These are phyloP conservation scores for Radiomyces spectabilis DNA, from an alignment of 192 early-diverging fungal genomes.

Conservation along the genomic window DNA sequence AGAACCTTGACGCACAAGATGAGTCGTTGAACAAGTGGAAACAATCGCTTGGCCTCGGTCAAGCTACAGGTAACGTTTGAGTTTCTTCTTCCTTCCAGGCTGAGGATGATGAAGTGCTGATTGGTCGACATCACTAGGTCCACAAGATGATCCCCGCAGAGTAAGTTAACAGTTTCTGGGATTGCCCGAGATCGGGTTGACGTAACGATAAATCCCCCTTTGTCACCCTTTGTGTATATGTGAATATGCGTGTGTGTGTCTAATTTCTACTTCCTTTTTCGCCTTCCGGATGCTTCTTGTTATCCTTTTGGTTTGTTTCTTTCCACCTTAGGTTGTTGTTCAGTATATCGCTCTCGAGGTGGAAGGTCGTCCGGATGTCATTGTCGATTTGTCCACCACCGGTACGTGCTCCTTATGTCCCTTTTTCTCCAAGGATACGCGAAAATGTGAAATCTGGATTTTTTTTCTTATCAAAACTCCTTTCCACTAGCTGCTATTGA, in stretches of 20 bases:
- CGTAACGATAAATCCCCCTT: too few species aligned
- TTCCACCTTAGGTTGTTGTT: slow-evolving; percentile 55
- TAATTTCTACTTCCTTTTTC: background rate
- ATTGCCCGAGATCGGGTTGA: too few species aligned
- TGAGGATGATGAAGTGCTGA: too few species aligned
- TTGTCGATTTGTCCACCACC: slow-evolving; percentile 66
- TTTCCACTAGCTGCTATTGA: slow-evolving; percentile 45
- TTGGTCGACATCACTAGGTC: too few species aligned
- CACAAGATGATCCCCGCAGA: slow-evolving; percentile 52
- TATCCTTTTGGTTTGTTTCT: background rate
- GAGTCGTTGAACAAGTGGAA: slow-evolving; percentile 98
- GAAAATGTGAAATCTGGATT: too few species aligned
- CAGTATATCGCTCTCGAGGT: slow-evolving; percentile 67
- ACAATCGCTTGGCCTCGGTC: slow-evolving; percentile 77
- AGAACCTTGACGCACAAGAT: slow-evolving; percentile 81
- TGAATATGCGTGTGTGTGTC: too few species aligned
- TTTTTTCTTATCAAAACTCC: too few species aligned
- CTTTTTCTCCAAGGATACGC: too few species aligned
- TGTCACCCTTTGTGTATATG: background rate
- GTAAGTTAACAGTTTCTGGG: slow-evolving; percentile 13
- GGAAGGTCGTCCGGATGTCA: slow-evolving; percentile 65
- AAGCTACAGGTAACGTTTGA: slow-evolving; percentile 40
- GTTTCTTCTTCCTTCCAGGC: too few species aligned
- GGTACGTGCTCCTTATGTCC: slow-evolving; percentile 46
- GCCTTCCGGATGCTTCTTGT: background rate